Percentiles rank a stretch among this genome's conserved stretches.
Evolutionary conservation across 805 yeast genomes (phyloP).

Genomic region (Helenozyma rhizophorensis): DNA sequence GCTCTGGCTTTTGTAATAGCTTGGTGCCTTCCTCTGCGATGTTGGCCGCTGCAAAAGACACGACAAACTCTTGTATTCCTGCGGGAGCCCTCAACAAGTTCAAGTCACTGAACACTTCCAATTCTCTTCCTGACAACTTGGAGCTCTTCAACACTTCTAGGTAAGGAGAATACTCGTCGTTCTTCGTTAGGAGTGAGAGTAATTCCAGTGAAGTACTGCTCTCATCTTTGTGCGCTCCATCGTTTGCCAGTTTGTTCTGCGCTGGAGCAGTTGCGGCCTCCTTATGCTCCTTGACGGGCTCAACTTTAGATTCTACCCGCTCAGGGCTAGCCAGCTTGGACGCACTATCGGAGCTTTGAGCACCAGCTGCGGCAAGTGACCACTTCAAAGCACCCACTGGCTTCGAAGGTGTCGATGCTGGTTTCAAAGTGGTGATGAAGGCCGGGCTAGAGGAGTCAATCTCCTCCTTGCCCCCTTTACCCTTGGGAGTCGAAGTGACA

Average conservation of each 20-base stretch:
- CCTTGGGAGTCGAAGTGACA: conserved; percentile 12
- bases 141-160: conserved; percentile 30
- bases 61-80: conserved; percentile 39
- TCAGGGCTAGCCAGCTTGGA: conserved; percentile 5
- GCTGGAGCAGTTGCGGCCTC: not conserved
- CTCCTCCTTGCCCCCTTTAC: conserved; percentile 9
- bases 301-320: conserved; percentile 2
- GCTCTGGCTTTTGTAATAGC: conserved; percentile 17
- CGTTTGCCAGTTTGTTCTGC: not conserved
- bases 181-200: conserved; percentile 17
- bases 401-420: conserved; percentile 51
- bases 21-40: conserved; percentile 18
- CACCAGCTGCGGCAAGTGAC: conserved; percentile 49
- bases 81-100: conserved; percentile 35
- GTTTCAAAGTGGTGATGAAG: conserved; percentile 43
- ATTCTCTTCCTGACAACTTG: conserved; percentile 25
- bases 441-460: conserved; percentile 34
- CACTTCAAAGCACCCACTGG: conserved; percentile 54
- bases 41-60: conserved; percentile 35
- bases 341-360: conserved; percentile 1
- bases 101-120: conserved; percentile 31
- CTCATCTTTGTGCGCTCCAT: conserved; percentile 6
- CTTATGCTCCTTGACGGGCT: not conserved
- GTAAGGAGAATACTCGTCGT: conserved; percentile 14
- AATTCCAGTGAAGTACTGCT: conserved; percentile 14